Evolutionary conservation across 306 rosid genomes (phyloP).

Genomic region (Prunus davidiana): DNA sequence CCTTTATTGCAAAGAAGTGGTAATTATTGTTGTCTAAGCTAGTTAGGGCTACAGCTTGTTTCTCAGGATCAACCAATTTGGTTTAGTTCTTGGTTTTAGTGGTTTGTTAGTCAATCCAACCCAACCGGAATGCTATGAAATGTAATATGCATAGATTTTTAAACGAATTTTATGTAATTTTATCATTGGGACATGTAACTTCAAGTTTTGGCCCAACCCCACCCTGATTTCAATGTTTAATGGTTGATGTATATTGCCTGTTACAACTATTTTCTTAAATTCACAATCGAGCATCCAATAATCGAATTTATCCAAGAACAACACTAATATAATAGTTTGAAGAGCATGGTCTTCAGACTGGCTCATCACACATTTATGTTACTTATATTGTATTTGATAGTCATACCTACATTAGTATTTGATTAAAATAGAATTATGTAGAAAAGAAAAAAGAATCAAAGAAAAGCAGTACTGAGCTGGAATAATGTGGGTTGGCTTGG

Average conservation of each 20-base stretch:
- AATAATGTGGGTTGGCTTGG: neutral
- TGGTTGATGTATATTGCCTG: neutral
- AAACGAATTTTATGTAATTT: neutral
- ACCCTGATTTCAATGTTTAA: neutral
- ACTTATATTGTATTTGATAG: neutral
- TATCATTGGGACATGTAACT: neutral
- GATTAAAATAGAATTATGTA: neutral
- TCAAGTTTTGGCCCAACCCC: neutral
- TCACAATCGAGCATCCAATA: neutral
- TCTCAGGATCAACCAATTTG: neutral
- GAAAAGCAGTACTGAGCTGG: neutral
- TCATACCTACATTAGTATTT: neutral
- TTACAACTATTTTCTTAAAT: neutral
- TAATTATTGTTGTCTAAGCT: neutral
- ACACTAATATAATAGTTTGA: neutral
- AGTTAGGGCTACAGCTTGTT: neutral
- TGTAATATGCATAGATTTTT: neutral
- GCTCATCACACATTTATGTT: neutral
- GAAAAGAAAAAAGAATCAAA: neutral
- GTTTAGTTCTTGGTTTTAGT: neutral
- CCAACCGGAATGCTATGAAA: neutral
- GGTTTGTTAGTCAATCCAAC: neutral
- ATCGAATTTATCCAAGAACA: neutral
- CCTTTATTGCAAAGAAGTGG: neutral
- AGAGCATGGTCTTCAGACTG: neutral